phyloP scores from a whole-genome alignment of 108 stramenopile genomes.

The Aureococcus anophagefferens region DNA sequence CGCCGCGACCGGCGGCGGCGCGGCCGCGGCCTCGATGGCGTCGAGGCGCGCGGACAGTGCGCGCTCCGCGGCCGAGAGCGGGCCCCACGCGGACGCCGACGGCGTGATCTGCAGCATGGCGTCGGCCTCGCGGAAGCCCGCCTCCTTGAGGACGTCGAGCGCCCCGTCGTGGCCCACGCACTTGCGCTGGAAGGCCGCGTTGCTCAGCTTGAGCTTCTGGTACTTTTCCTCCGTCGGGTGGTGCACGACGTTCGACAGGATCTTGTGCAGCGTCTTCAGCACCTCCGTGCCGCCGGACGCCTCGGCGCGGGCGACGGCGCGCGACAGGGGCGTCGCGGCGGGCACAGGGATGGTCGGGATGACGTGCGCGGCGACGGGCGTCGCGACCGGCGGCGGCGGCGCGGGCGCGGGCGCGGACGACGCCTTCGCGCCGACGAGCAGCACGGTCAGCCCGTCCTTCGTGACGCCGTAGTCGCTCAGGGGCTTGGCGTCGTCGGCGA shows the following conservation, averaged over 20 bases:
- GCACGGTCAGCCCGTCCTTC: background rate
- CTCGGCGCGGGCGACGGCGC: background rate
- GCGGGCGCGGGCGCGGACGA: background rate
- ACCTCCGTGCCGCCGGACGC: background rate
- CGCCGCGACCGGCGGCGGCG: background rate
- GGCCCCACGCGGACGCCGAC: background rate
- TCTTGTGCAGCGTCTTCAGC: constrained; percentile 6
- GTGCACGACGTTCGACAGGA: constrained; percentile 6
- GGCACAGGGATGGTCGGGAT: too few relatives aligned
- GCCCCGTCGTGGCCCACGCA: background rate
- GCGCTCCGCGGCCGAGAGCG: background rate
- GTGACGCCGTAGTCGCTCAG: background rate
- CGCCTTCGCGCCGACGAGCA: background rate
- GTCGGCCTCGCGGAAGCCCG: background rate
- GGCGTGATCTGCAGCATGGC: background rate
- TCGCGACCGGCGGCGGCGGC: background rate
- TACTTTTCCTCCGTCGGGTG: constrained; percentile 15
- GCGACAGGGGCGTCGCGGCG: background rate
- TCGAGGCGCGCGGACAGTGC: background rate
- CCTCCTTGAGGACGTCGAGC: background rate
- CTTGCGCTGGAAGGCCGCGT: constrained; percentile 6
- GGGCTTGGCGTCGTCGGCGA: constrained; percentile 2
- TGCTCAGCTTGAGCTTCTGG: constrained; percentile 1
- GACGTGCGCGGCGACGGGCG: background rate
- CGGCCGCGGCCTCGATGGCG: background rate